Conservation (phyloP, 1,284 basidiomycete genomes). For the Pholiota adiposa region DNA sequence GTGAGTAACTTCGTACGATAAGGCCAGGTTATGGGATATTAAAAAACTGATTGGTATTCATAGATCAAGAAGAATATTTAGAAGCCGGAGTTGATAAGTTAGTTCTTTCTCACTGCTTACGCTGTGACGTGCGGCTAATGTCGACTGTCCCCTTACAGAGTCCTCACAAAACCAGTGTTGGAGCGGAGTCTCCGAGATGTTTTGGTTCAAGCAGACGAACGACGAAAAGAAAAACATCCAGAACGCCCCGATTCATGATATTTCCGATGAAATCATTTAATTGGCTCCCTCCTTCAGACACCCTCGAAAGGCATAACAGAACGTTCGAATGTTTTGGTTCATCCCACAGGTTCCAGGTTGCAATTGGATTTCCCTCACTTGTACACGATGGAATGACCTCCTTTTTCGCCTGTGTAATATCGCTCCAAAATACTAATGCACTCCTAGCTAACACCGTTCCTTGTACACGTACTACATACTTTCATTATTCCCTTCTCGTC, state of each 20-base stretch:
- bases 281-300: neutral
- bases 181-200: slow-evolving; percentile 61
- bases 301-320: neutral
- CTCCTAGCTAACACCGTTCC: neutral
- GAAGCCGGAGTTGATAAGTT: slow-evolving; percentile 80
- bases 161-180: slow-evolving; percentile 72
- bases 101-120: slow-evolving; percentile 31
- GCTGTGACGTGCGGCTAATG: slow-evolving; percentile 13
- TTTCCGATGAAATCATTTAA: neutral
- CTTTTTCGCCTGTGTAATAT: slow-evolving; percentile 3
- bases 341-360: neutral
- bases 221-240: slow-evolving; percentile 38
- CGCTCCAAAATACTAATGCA: slow-evolving; percentile 7
- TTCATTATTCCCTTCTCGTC: neutral
- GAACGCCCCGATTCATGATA: neutral
- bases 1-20: slow-evolving; percentile 28
- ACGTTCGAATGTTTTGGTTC: slow-evolving; percentile 3
- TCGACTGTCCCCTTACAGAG: slow-evolving; percentile 38
- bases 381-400: neutral
- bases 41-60: slow-evolving; percentile 28
- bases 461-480: neutral
- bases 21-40: slow-evolving; percentile 3
- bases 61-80: slow-evolving; percentile 68
- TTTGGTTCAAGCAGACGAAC: slow-evolving; percentile 55
- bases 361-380: neutral